Evolutionary conservation across 371 early-diverging fungal genomes (phyloP), one percentile per base, ranked within the genome.

Genomic region (Mucor irregularis): DNA sequence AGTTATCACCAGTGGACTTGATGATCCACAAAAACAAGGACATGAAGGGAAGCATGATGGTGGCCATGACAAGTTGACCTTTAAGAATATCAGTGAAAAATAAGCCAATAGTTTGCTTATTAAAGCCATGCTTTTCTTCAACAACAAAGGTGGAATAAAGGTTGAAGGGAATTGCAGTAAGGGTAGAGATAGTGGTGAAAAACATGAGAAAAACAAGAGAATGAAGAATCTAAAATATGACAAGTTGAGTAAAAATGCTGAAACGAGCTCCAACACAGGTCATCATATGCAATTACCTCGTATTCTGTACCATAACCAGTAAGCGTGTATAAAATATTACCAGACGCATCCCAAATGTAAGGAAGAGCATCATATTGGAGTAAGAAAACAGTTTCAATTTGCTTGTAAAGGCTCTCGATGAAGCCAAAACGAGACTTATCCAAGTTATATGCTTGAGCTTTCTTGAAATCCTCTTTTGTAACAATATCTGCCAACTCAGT

Each of bases 71-170:
- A 14, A 85, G 47, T 25, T 86, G 73, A 3, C 72, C 76, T 71
- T 95, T 97, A 46, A 92, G 35, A 57, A 86, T 43, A 74, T 98
- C 99, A 2, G 78, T 74, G 42, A 95, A 66, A 68, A 89, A 99
- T 44, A 96, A 68, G 0, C 73, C 67, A 9, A 91, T 31, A 0
- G 98, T 96, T 63, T 89, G 90, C 68, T 98, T 98, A 81, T 99
- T 98, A 78, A 98, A 98, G 3, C 45, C 99, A 70, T 97, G 95
- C 14, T 83, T 77, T 62, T 90, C 84, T 71, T 99, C 99, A 46
- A 99, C 82, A 28, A 95, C 94, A 85, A 99, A 99, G 2, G 92
- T 96, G 45, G 80, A 84, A 66, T 95, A 96, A 19, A 97, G 62
- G 42, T 83, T 81, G 53, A 94, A 86, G 3, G 98, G 99, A 37